Base-by-base conservation (phyloP, 1,139 yeast genomes). In the Suzukiozyma palmioleophila region DNA sequence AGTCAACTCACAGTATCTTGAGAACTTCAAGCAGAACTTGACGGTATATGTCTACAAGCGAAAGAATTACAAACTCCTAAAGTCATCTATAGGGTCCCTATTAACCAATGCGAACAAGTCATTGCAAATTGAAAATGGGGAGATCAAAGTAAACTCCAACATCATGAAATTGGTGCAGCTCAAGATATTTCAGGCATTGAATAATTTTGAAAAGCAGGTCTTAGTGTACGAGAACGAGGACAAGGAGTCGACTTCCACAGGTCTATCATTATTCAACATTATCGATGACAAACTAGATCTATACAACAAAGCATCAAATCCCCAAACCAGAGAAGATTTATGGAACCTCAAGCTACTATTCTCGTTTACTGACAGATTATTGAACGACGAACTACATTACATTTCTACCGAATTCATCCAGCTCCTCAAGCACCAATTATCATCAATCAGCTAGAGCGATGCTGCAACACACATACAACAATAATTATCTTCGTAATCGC, bases 321-420 rank as follows among this genome's bases (percentile, higher is more conserved):
- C 88, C 0, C 43, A 50, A 15, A 54, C 58, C 1, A 54, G 69
- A 2, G 84, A 82, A 40, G 85, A 82, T 41, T 56, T 84, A 37
- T 80, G 88, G 84, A 83, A 81, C 48, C 59, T 85, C 43, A 72
- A 75, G 44, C 57, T 86, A 32, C 59, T 86, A 13, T 81, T 85
- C 56, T 77, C 82, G 9, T 83, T 74, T 57, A 73, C 79, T 21
- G 87, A 81, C 41, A 58, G 59, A 33, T 41, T 64, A 32, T 47
- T 59, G n/a, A 51, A 54, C 22, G 56, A 56, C 15, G 62, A 62
- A 39, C 51, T 66, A 48, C 59, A 62, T 44, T 77, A 72, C 49
- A 53, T 80, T 36, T 66, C 68, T 12, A 47, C 69, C 10, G 77
- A 72, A 37, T 79, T 75, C 46, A 66, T 80, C 28, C 84, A 79